Base-by-base conservation (phyloP, 1,284 basidiomycete species). In the Melampsora americana region DNA sequence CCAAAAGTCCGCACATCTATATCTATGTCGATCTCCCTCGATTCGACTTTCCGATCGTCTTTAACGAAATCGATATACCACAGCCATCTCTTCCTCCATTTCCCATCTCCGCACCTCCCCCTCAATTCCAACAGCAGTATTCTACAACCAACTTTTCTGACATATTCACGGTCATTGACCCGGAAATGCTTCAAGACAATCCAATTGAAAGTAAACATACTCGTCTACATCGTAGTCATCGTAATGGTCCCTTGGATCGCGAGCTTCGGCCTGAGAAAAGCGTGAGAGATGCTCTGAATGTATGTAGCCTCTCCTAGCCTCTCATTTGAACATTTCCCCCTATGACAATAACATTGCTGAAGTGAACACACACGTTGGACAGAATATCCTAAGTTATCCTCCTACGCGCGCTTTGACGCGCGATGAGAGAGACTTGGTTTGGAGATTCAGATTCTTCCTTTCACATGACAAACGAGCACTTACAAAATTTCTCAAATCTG, bases 21-120 rank as follows among this genome's bases (percentile, higher is more conserved):
- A 86, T 99, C 5, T 98, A 98, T 82, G 89, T 99, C 62, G 95
- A 99, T 83, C 83, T 99, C 48, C 96, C 95, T 0, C 88, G 92
- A n/a, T 99, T 97, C 81, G 95, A 98, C 82, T 95, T 97, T 81
- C 95, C 96, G 0, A 90, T 99, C n/a, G 90, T 99, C 64, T 99
- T 92, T 83, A 92, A 90, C 78, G 95, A 97, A 84, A 83, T 82
- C 30, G 82, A 83, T 39, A 84, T 85, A 32, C 66, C 81, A 73
- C 59, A 80, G 77, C 78, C 82, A 71, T 35, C 79, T 67, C 44
- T 80, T 77, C 69, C 79, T 77, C 72, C 66, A 14, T 39, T 74
- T 85, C 83, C 84, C 85, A 77, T 85, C 14, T 81, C 82, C 53
- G 79, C 70, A 73, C 65, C 64, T 66, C 28, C 69, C 71, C n/a